Evolutionary conservation across 2,329 filamentous ascomycete species (phyloP), one percentile per base, ranked within the genome.

Genomic region (Claviceps digitariae): DNA sequence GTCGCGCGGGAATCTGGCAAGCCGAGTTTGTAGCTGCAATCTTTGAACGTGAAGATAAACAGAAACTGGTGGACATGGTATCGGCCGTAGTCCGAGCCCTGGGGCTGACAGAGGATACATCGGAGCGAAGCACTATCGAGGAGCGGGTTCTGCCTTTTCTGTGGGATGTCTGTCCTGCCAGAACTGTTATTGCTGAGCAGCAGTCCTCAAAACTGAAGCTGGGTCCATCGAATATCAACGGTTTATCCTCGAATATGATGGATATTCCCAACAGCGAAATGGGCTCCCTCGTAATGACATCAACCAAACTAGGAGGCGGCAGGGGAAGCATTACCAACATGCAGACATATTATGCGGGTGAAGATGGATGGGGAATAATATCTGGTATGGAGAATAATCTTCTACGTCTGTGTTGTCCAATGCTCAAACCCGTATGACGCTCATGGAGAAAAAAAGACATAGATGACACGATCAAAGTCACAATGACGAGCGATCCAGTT

Each of bases 401-500:
- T 43, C 20, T 20, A 12, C 29, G 38, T 21, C 23, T 40, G 4
- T 17, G 34, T 31, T 12, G 2, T 52, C 2, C 3, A 4, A 9
- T 4, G 2, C 27, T 10, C 36, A 46, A 38, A 9, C 38, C 49
- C 4, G 3, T 9, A 27, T 15, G 38, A n/a, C 8, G 38, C 45
- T 52, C 31, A 48, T 21, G 17, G 25, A n/a, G 9, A 21, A 21
- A 43, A 12, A 36, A 49, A 83, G 91, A 97, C 62, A 81, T 97
- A 59, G 93, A 97, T 64, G 91, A 97, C 68, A 95, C 90, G 0
- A 95, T 97, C 73, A 96, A 97, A 69, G 73, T 90, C 59, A 96
- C 91, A 0, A 76, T 86, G 66, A 95, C 91, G 0, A 81, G 83
- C 45, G 84, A 87, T 50, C 83, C 89, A 0, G 76, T 86, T 8